These are phyloP conservation scores for Malus orientalis DNA, from an alignment of 306 rosid species.

Conservation along the genomic window DNA sequence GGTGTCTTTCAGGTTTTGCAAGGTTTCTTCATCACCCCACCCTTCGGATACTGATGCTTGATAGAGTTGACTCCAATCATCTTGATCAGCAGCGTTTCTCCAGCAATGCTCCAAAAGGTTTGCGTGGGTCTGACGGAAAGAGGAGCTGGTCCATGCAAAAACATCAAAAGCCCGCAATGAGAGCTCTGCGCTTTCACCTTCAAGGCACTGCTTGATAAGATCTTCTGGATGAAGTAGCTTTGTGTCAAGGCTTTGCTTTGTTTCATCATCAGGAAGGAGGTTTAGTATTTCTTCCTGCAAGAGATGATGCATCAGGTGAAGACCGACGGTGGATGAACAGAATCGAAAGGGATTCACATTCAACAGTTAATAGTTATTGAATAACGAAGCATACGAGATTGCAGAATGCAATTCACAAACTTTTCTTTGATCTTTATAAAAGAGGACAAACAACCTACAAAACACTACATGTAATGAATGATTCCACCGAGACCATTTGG, in stretches of 20 bases:
- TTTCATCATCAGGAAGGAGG: slow-evolving; percentile 30
- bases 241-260: slow-evolving; percentile 43
- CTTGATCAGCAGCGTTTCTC: slow-evolving; percentile 73
- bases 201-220: slow-evolving; percentile 68
- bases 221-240: slow-evolving; percentile 69
- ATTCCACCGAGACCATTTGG: too few relatives aligned
- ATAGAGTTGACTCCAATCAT: slow-evolving; percentile 63
- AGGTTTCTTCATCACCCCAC: slow-evolving; percentile 76
- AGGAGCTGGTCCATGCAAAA: slow-evolving; percentile 85
- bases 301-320: slow-evolving; percentile 5
- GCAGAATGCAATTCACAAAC: too few relatives aligned
- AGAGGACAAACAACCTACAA: too few relatives aligned
- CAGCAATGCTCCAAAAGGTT: slow-evolving; percentile 84
- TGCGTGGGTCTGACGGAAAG: slow-evolving; percentile 52
- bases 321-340: neutral
- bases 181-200: slow-evolving; percentile 46
- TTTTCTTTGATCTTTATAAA: too few relatives aligned
- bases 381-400: neutral
- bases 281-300: slow-evolving; percentile 69
- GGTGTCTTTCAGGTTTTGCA: slow-evolving; percentile 50
- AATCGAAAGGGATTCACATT: neutral
- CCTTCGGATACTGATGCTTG: slow-evolving; percentile 58
- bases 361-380: neutral
- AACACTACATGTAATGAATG: too few relatives aligned
- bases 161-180: slow-evolving; percentile 60